Percentiles rank a stretch among this genome's conserved stretches.
These are phyloP conservation scores for Pythium phragmiticola DNA, from an alignment of 352 stramenopile genomes.

Conservation along the genomic window DNA sequence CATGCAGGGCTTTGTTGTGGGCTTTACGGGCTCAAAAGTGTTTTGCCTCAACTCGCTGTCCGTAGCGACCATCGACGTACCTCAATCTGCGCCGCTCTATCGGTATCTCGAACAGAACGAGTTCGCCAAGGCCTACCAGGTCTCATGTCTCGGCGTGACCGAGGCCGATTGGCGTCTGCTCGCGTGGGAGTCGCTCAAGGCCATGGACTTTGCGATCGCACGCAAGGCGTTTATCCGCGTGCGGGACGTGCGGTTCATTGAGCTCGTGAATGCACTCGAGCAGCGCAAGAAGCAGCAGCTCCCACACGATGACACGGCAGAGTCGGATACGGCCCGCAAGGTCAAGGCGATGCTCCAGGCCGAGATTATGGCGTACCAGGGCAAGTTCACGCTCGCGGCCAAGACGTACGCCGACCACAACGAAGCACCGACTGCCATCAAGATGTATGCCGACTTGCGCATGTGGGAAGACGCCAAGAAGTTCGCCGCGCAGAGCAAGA, in stretches of 20 bases:
- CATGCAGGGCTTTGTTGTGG: constrained; percentile 92
- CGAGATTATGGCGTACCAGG: constrained; percentile 92
- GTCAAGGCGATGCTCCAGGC: constrained; percentile 73
- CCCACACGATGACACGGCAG: constrained; percentile 23
- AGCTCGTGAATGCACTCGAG: constrained; percentile 88
- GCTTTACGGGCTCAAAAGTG: constrained; percentile 91
- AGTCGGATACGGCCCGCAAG: constrained; percentile 50
- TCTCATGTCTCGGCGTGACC: constrained; percentile 94
- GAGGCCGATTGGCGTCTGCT: constrained; percentile 89
- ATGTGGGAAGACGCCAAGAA: constrained; percentile 95
- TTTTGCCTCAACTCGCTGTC: constrained; percentile 88
- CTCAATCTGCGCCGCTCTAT: constrained; percentile 86
- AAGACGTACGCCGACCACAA: constrained; percentile 84
- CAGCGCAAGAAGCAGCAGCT: constrained; percentile 66
- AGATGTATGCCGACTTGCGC: constrained; percentile 92
- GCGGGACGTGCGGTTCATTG: constrained; percentile 90
- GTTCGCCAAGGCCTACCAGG: constrained; percentile 84
- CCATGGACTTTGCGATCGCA: constrained; percentile 78
- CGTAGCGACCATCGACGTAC: constrained; percentile 91
- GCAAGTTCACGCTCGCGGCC: constrained; percentile 89
- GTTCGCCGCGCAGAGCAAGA: constrained; percentile 78
- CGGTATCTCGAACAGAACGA: constrained; percentile 90
- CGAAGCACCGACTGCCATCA: constrained; percentile 86
- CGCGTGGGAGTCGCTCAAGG: constrained; percentile 84
- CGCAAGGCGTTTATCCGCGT: constrained; percentile 90